A percentile compares a stretch with the other conserved stretches of the same genome.
These are phyloP conservation scores for Ophiostoma quercus DNA, from an alignment of 2,329 filamentous ascomycete species.

Conservation along the genomic window DNA sequence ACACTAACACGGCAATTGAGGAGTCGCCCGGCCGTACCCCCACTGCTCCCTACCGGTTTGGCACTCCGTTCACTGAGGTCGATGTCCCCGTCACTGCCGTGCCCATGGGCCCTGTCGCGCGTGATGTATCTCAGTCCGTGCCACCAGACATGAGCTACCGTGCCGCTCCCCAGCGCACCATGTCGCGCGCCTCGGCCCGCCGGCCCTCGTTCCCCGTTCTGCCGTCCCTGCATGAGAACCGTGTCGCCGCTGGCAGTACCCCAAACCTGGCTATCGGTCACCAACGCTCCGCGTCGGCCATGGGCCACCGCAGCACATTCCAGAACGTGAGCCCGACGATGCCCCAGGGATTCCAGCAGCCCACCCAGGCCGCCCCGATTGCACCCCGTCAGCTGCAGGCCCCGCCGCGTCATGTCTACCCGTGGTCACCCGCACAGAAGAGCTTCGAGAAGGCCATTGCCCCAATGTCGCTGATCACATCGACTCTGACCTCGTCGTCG, in stretches of 20 bases:
- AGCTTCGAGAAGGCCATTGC: constrained; percentile 45
- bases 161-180: constrained; percentile 41
- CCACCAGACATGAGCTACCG: constrained; percentile 89
- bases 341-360: background rate
- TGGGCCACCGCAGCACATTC: constrained; percentile 12
- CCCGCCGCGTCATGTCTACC: constrained; percentile 51
- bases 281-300: constrained; percentile 24
- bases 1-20: constrained; percentile 28
- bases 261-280: constrained; percentile 30
- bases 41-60: constrained; percentile 64
- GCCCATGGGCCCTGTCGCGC: constrained; percentile 64
- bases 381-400: constrained; percentile 41
- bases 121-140: constrained; percentile 82
- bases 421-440: constrained; percentile 49
- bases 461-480: constrained; percentile 28
- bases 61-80: constrained; percentile 86
- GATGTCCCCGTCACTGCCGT: constrained; percentile 78
- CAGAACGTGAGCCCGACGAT: constrained; percentile 14
- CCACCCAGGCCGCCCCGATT: background rate
- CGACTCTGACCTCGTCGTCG: constrained; percentile 18
- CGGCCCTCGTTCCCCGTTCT: constrained; percentile 65
- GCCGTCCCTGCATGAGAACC: constrained; percentile 64
- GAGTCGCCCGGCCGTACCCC: constrained; percentile 37
- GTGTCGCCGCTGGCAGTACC: constrained; percentile 32
- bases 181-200: constrained; percentile 53